These are phyloP conservation scores for Tausonia pullulans DNA, from an alignment of 1,284 basidiomycete genomes.

Conservation along the genomic window DNA sequence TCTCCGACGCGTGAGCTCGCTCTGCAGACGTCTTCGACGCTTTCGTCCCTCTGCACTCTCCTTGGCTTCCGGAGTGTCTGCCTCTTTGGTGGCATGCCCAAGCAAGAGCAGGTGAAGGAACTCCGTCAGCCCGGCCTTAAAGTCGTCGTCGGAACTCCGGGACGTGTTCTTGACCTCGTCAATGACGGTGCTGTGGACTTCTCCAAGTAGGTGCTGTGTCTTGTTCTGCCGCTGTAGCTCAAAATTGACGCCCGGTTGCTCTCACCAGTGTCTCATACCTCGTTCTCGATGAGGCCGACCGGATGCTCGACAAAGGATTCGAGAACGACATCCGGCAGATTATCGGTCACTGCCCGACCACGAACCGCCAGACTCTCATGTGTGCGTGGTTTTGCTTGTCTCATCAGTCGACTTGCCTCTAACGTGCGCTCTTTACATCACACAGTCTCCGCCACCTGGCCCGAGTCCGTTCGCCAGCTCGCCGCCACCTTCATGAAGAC, in stretches of 20 bases:
- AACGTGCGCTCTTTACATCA: background rate
- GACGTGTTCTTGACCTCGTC: slow-evolving; percentile 80
- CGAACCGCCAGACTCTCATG: slow-evolving; percentile 78
- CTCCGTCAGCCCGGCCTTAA: slow-evolving; percentile 49
- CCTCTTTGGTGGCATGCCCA: slow-evolving; percentile 84
- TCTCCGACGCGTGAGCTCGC: slow-evolving; percentile 92
- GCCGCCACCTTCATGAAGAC: slow-evolving; percentile 78
- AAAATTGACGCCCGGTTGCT: background rate
- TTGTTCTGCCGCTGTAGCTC: background rate
- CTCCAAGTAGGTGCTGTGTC: background rate
- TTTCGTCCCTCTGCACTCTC: slow-evolving; percentile 62
- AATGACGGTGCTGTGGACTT: slow-evolving; percentile 58
- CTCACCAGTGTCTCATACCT: slow-evolving; percentile 65
- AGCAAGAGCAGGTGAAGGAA: slow-evolving; percentile 62
- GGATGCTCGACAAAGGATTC: slow-evolving; percentile 97
- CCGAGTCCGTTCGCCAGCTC: slow-evolving; percentile 85
- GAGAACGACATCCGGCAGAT: slow-evolving; percentile 96
- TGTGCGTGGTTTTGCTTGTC: slow-evolving; percentile 26
- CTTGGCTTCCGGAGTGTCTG: slow-evolving; percentile 72
- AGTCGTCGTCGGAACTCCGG: slow-evolving; percentile 89
- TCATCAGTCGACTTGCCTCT: background rate
- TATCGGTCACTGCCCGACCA: slow-evolving; percentile 61
- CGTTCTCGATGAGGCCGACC: slow-evolving; percentile 93
- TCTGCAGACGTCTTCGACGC: slow-evolving; percentile 82
- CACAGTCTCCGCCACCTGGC: slow-evolving; percentile 86